Conservation (phyloP, 805 yeast species). For the Yamadazyma sp. region DNA sequence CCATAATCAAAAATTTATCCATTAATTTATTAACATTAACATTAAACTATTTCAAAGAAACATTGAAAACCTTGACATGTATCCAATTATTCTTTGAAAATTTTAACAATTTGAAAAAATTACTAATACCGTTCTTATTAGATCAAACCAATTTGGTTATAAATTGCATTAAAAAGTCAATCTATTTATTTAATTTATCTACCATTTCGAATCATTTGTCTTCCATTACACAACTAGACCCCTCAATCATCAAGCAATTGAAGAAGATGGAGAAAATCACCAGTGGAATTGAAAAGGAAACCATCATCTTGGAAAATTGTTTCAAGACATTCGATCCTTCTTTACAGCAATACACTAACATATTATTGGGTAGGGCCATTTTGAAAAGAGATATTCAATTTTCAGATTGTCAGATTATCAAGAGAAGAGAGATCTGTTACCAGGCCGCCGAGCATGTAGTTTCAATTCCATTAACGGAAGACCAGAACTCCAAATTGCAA, state of each 20-base stretch:
- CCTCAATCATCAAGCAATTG: slow-evolving; percentile 25
- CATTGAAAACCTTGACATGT: slow-evolving; percentile 28
- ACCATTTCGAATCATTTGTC: slow-evolving; percentile 29
- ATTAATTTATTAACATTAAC: slow-evolving; percentile 16
- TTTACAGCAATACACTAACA: slow-evolving; percentile 33
- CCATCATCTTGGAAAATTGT: slow-evolving; percentile 25
- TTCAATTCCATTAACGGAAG: slow-evolving; percentile 38
- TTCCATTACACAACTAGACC: slow-evolving; percentile 18
- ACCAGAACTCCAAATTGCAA: slow-evolving; percentile 21
- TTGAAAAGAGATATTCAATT: slow-evolving; percentile 29
- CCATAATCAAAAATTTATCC: slow-evolving; percentile 19
- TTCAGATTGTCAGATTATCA: slow-evolving; percentile 30
- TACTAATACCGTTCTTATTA: slow-evolving; percentile 33
- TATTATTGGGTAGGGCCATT: slow-evolving; percentile 39
- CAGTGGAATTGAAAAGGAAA: slow-evolving; percentile 34
- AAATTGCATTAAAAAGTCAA: slow-evolving; percentile 23
- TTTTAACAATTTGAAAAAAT: slow-evolving; percentile 36
- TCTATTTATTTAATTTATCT: slow-evolving; percentile 24
- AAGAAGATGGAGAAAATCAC: slow-evolving; percentile 37
- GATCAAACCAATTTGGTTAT: slow-evolving; percentile 29
- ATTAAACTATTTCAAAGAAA: slow-evolving; percentile 15
- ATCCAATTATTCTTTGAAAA: slow-evolving; percentile 36
- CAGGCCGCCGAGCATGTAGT: slow-evolving; percentile 43
- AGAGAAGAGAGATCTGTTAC: slow-evolving; percentile 35
- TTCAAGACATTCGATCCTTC: slow-evolving; percentile 32